Evolutionary conservation across 2,329 filamentous ascomycete species (phyloP).

Genomic region (Pseudopithomyces chartarum): DNA sequence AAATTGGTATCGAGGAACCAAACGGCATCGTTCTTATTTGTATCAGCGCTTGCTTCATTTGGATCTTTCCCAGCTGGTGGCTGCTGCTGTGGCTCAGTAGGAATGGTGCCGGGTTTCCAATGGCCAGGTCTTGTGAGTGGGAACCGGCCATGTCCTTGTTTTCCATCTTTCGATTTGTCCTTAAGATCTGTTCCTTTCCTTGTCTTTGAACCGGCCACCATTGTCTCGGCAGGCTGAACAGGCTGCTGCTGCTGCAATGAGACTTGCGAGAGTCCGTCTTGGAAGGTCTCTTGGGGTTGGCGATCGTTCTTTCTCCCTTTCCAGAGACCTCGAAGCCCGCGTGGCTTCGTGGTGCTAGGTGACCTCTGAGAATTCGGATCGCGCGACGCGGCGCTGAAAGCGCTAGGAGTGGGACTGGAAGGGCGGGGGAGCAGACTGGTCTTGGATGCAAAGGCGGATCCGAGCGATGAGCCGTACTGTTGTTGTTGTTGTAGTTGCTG

Average conservation of each 20-base stretch:
- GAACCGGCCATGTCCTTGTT: slow-evolving; percentile 48
- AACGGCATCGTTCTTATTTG: slow-evolving; percentile 61
- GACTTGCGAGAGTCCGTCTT: slow-evolving; percentile 46
- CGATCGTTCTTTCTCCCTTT: slow-evolving; percentile 55
- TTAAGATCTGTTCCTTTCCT: slow-evolving; percentile 27
- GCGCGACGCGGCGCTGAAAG: slow-evolving; percentile 63
- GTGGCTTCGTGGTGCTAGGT: slow-evolving; percentile 58
- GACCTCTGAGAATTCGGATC: slow-evolving; percentile 58
- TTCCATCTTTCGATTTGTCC: slow-evolving; percentile 33
- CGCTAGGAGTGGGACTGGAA: slow-evolving; percentile 81
- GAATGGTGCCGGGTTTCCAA: slow-evolving; percentile 31
- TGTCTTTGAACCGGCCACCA: slow-evolving; percentile 28
- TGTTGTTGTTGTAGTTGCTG: not conserved
- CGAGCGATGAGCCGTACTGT: slow-evolving; percentile 55
- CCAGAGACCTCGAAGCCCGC: slow-evolving; percentile 60
- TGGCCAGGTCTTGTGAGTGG: slow-evolving; percentile 55
- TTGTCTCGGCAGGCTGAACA: slow-evolving; percentile 29
- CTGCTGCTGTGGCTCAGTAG: slow-evolving; percentile 23
- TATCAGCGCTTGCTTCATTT: slow-evolving; percentile 46
- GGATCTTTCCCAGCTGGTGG: slow-evolving; percentile 48
- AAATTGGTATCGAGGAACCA: slow-evolving; percentile 88
- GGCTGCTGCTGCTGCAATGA: slow-evolving; percentile 46
- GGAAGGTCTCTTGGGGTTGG: slow-evolving; percentile 41
- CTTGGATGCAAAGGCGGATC: slow-evolving; percentile 57
- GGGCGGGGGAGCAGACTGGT: slow-evolving; percentile 64